phyloP scores from a whole-genome alignment of 1,284 basidiomycete genomes.

The Trichosporon sp. region DNA sequence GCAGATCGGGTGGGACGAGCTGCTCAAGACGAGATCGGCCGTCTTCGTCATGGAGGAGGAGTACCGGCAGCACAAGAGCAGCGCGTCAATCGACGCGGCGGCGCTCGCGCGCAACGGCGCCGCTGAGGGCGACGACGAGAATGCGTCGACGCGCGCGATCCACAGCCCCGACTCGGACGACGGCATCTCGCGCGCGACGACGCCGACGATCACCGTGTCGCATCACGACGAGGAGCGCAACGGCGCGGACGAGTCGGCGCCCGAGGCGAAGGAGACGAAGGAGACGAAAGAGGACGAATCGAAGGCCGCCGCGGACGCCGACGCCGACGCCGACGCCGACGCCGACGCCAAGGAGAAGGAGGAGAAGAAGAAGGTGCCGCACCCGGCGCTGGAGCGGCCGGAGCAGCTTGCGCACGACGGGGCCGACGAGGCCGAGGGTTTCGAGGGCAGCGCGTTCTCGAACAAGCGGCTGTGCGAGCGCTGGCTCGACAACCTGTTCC shows the following conservation, averaged over 20 bases:
- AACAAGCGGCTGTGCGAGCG: slow-evolving; percentile 96
- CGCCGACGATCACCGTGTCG: slow-evolving; percentile 86
- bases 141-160: slow-evolving; percentile 59
- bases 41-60: slow-evolving; percentile 99
- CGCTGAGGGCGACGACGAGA: slow-evolving; percentile 58
- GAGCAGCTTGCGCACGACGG: slow-evolving; percentile 41
- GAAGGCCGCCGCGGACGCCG: slow-evolving; percentile 9
- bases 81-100: slow-evolving; percentile 53
- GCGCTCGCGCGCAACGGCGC: not conserved
- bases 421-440: slow-evolving; percentile 46
- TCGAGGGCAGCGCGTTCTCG: slow-evolving; percentile 76
- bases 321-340: slow-evolving; percentile 8
- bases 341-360: not conserved
- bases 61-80: slow-evolving; percentile 63
- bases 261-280: slow-evolving; percentile 10
- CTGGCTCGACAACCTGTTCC: slow-evolving; percentile 95
- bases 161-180: slow-evolving; percentile 20
- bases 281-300: slow-evolving; percentile 18
- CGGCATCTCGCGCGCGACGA: slow-evolving; percentile 41
- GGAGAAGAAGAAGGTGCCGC: slow-evolving; percentile 16
- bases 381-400: slow-evolving; percentile 48
- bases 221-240: slow-evolving; percentile 58
- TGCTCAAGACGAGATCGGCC: slow-evolving; percentile 83
- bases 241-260: not conserved
- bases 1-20: slow-evolving; percentile 97